phyloP scores from a whole-genome alignment of 2,329 filamentous ascomycete species.

The Trichophaea hybrida region DNA sequence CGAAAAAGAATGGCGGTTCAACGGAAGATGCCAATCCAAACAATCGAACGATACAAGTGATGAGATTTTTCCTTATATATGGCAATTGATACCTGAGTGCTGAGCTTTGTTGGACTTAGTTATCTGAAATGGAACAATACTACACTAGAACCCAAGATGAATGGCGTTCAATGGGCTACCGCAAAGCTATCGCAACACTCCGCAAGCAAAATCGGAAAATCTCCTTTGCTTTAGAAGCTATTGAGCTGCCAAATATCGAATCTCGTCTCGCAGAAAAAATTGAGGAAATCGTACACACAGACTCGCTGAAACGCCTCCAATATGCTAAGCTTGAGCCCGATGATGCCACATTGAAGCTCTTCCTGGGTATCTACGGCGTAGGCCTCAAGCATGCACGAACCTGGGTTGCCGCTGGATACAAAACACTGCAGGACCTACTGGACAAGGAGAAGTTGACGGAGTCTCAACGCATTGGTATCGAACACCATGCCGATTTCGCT shows the following conservation, averaged over 20 bases:
- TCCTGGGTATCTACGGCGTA: constrained; percentile 66
- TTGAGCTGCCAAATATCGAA: constrained; percentile 53
- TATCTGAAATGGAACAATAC: constrained; percentile 65
- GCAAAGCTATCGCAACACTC: constrained; percentile 60
- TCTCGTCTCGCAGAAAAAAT: constrained; percentile 65
- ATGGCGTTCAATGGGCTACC: constrained; percentile 63
- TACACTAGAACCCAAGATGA: constrained; percentile 61
- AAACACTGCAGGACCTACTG: constrained; percentile 56
- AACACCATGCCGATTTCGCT: constrained; percentile 66
- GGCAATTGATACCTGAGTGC: not conserved
- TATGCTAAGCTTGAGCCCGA: constrained; percentile 51
- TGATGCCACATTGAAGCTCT: constrained; percentile 51
- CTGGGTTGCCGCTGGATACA: constrained; percentile 64
- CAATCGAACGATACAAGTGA: constrained; percentile 45
- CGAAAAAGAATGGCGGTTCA: constrained; percentile 40
- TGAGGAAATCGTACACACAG: constrained; percentile 69
- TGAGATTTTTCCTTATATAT: constrained; percentile 35
- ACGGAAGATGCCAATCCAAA: constrained; percentile 49
- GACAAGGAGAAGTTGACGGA: constrained; percentile 47
- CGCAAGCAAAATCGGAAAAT: constrained; percentile 51
- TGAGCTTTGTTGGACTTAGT: constrained; percentile 18
- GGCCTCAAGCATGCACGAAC: constrained; percentile 54
- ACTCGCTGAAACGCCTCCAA: constrained; percentile 56
- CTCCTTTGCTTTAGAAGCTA: constrained; percentile 53
- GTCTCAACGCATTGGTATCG: constrained; percentile 61